Evolutionary conservation across 2,329 filamentous ascomycete genomes (phyloP), one percentile per base, ranked within the genome.

Genomic region (Aspergillus tanneri): DNA sequence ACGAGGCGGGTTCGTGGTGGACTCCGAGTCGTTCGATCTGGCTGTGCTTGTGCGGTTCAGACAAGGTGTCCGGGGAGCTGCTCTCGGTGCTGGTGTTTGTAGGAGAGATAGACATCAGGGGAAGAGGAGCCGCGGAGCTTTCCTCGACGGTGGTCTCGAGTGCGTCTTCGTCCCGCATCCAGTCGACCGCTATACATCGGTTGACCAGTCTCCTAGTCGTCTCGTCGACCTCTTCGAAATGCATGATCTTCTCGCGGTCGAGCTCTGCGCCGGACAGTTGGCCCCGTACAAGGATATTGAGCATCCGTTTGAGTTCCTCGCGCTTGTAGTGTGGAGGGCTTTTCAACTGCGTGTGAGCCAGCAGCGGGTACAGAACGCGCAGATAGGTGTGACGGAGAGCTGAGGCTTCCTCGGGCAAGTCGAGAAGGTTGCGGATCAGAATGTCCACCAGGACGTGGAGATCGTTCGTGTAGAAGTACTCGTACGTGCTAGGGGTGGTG

Each of bases 391-490:
- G 93, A 28, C 92, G 83, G 48, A 99, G 75, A 2, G 82, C 74
- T 11, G 67, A 60, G 9, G 77, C 84, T 65, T 96, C 92, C 61
- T 92, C 86, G 0, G 95, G 93, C 7, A 99, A 77, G 66, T 99
- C 93, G 61, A 97, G 84, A n/a, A 99, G 77, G 63, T 99, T 99
- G 35, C 93, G 88, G 52, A 99, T 89, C 49, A 99, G 90, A 55
- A 99, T 93, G 64, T 99, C 93, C 38, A 97, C 79, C 12, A 99
- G 81, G 4, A 99, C 93, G 49, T 90, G 88, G 23, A 99, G 78
- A 64, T 99, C 93, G 66, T 99, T 99, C 22, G 90, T 96, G 70
- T 97, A 99, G 66, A 99, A 99, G 71, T 97, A 99, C 72, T 99
- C 93, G 68, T 93, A 90, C 0, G 93, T 99, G 12, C 87, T 82